These are phyloP conservation scores for Candida palmyrensis DNA, from an alignment of 805 yeast species.

Conservation along the genomic window DNA sequence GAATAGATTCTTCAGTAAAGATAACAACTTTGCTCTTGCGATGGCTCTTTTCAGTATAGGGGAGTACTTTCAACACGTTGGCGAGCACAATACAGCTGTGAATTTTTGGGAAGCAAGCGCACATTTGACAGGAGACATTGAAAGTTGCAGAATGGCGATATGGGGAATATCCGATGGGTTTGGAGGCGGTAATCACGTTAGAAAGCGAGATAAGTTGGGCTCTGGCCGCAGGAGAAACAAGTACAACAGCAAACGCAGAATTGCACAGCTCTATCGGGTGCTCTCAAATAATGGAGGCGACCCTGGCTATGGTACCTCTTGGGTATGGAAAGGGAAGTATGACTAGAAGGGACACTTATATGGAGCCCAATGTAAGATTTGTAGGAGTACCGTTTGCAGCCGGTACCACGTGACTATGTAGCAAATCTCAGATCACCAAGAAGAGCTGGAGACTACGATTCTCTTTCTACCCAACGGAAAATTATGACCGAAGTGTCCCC, in stretches of 20 bases:
- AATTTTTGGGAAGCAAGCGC: slow-evolving; percentile 18
- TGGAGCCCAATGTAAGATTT: too few species aligned
- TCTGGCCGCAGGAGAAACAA: slow-evolving; percentile 13
- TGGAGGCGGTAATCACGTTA: slow-evolving; percentile 16
- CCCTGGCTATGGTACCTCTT: slow-evolving; percentile 24
- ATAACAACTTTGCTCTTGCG: slow-evolving; percentile 13
- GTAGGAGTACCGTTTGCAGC: too few species aligned
- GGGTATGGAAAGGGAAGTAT: slow-evolving; percentile 22
- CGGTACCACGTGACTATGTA: too few species aligned
- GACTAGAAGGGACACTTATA: slow-evolving; percentile 2
- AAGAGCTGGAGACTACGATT: too few species aligned
- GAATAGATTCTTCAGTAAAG: slow-evolving; percentile 11
- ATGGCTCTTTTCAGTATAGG: slow-evolving; percentile 14
- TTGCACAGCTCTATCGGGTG: slow-evolving; percentile 23
- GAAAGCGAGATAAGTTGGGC: slow-evolving; percentile 14
- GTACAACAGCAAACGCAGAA: slow-evolving; percentile 19
- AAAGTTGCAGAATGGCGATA: slow-evolving; percentile 17
- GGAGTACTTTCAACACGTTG: slow-evolving; percentile 14
- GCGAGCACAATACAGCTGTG: slow-evolving; percentile 13
- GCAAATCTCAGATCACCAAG: too few species aligned
- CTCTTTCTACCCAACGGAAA: too few species aligned
- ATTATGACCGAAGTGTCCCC: slow-evolving; percentile 27
- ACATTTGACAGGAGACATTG: slow-evolving; percentile 16
- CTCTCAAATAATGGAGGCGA: slow-evolving; percentile 13
- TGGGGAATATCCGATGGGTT: slow-evolving; percentile 16